A percentile compares a stretch with the other conserved stretches of the same genome.
Evolutionary conservation across 164 flowering plant species (phyloP).

Genomic region (Cinnamomum chago): DNA sequence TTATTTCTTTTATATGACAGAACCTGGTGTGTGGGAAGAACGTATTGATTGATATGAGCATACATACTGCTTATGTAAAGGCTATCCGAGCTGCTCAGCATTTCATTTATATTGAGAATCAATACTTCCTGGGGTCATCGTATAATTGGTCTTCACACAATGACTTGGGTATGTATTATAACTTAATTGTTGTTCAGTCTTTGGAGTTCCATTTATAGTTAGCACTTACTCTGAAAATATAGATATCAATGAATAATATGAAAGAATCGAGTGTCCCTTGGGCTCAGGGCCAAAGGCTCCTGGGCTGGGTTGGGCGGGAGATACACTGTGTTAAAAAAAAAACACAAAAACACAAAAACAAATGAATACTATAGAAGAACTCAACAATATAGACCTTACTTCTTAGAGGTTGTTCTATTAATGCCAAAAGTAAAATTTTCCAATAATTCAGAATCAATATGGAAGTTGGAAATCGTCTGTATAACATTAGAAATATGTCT

Average conservation of each 20-base stretch:
- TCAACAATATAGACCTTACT: no score
- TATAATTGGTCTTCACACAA: constrained; percentile 74
- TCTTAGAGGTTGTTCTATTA: no score
- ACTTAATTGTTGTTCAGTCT: background rate
- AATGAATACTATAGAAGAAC: no score
- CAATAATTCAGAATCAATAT: background rate
- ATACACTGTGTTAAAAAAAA: no score
- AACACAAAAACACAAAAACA: no score
- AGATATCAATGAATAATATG: background rate
- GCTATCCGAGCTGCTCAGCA: constrained; percentile 96
- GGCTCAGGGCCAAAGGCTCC: no score
- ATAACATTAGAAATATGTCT: no score
- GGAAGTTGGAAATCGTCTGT: background rate
- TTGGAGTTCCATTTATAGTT: background rate
- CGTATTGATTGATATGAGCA: constrained; percentile 95
- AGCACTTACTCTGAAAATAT: background rate
- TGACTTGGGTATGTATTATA: constrained; percentile 50
- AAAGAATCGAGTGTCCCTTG: no score
- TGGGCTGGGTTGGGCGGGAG: no score
- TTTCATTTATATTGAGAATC: constrained; percentile 91
- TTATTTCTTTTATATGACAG: constrained; percentile 35
- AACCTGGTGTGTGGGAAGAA: constrained; percentile 91
- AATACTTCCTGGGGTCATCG: constrained; percentile 93
- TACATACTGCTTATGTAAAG: constrained; percentile 89
- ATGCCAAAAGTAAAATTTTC: background rate